Base-by-base conservation (phyloP, 2,329 filamentous ascomycete species). In the Sarocladium oryzae region DNA sequence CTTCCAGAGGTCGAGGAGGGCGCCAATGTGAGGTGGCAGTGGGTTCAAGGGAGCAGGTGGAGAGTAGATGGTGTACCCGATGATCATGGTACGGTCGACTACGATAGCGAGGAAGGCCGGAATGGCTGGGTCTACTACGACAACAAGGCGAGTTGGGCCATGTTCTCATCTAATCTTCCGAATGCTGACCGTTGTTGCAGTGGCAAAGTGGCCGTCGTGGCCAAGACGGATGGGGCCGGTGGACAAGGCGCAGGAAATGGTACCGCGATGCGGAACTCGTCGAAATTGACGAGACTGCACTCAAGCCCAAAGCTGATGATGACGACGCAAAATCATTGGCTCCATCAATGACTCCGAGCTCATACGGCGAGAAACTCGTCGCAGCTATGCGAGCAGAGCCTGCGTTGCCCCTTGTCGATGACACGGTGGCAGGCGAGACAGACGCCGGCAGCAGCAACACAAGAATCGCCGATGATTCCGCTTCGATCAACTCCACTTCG, bases 111-210 rank as follows among this genome's bases (percentile, higher is more conserved):
- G 1, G 77, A 84, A 21, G 85, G 80, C 3, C 83, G 71, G 61
- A 80, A 85, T 58, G 93, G 91, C 1, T 99, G 93, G 93, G 89
- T 96, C 33, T 99, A 93, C 67, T 99, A 96, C 64, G 93, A 99
- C 63, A 97, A 92, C 66, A 96, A 96, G 83, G 89, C 89, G 71
- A 54, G 72, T 13, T 13, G 28, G 13, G 28, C 28, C 28, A 33
- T 20, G 9, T 15, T 32, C 43, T 33, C 20, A 7, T n/a, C 23
- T 26, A 15, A 21, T 45, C 4, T 45, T 26, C 10, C 40, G 35
- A 11, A 50, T 58, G 50, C 62, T 56, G 15, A 35, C 21, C 11
- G 13, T n/a, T 7, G 40, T 7, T 3, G 11, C 40, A 95, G 86
- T 99, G 93, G 93, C 85, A 90, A 65, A 86, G 89, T 58, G 91